Evolutionary conservation across 2,329 filamentous ascomycete genomes (phyloP).

Genomic region (Microthyrium microscopicum): DNA sequence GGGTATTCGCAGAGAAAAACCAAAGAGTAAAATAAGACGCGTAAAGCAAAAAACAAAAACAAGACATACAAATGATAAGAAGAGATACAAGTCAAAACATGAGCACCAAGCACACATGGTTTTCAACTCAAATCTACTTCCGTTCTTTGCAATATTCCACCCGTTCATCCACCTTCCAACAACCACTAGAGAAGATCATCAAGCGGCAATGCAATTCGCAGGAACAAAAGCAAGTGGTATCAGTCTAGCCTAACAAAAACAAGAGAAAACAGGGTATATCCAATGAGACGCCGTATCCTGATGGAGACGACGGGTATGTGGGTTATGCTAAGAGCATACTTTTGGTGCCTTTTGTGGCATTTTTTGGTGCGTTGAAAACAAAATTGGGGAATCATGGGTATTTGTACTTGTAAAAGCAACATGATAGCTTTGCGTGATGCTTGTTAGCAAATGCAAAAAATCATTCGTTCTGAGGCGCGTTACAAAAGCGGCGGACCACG

Average conservation of each 20-base stretch:
- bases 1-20: not conserved
- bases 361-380: constrained; percentile 1
- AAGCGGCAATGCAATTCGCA: no score
- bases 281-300: not conserved
- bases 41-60: constrained; percentile 16
- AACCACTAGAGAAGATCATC: no score
- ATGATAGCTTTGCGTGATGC: constrained; percentile 6
- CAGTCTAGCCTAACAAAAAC: constrained; percentile 20
- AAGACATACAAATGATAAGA: no score
- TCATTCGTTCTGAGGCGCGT: constrained; percentile 10
- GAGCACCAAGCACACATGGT: no score
- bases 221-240: constrained; percentile 23
- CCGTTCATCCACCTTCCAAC: no score
- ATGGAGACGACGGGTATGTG: no score
- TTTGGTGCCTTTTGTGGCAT: not conserved
- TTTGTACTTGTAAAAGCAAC: no score
- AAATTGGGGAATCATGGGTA: constrained; percentile 7
- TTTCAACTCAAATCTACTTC: no score
- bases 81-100: no score
- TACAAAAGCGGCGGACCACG: constrained; percentile 18
- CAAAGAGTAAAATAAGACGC: constrained; percentile 11
- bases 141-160: no score
- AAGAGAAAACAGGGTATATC: constrained; percentile 3
- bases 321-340: no score
- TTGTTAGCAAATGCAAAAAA: constrained; percentile 2